Evolutionary conservation across 768 basidiomycete species (phyloP), one percentile per base, ranked within the genome.

Genomic region (Ramaria rubella): DNA sequence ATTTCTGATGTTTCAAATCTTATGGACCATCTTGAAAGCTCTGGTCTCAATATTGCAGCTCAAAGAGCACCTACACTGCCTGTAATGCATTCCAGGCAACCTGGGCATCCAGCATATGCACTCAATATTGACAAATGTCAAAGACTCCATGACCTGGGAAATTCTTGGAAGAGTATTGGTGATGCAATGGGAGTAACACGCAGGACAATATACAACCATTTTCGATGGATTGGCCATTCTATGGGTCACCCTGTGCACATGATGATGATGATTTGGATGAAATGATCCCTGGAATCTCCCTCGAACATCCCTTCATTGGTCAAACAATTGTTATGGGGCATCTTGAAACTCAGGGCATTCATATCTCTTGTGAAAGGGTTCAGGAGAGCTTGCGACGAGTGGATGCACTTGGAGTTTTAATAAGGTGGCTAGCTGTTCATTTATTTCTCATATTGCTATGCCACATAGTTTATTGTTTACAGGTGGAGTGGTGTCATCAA

Each of bases 81-180:
- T n/a, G n/a, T n/a, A n/a, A n/a, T n/a, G n/a, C 36, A 38, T 38
- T 11, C 36, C n/a, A n/a, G 36, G 36, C 11, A 38, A 38, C 36
- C n/a, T n/a, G 36, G 36, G 11, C 36, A n/a, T n/a, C 67, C 68
- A 6, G 30, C 59, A 17, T 67, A 61, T 33, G 21, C 36, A 2
- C 26, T 68, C 1, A 61, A 69, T 53, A 44, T 68, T 2, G 52
- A 62, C 15, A 56, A 63, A 0, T 64, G 65, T 4, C 14, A 48
- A 2, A 55, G 63, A 33, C 61, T 69, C 0, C 67, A 69, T 45
- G 57, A 66, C 27, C 54, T 67, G 52, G 68, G 68, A 11, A 60
- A 65, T 19, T 52, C 61, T 5, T 69, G 65, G 66, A 57, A 62
- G 11, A 57, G 54, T 24, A 63, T 69, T 24, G 63, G 64, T 0